Evolutionary conservation across 352 stramenopile species (phyloP).

Genomic region (Pythium periplocum): DNA sequence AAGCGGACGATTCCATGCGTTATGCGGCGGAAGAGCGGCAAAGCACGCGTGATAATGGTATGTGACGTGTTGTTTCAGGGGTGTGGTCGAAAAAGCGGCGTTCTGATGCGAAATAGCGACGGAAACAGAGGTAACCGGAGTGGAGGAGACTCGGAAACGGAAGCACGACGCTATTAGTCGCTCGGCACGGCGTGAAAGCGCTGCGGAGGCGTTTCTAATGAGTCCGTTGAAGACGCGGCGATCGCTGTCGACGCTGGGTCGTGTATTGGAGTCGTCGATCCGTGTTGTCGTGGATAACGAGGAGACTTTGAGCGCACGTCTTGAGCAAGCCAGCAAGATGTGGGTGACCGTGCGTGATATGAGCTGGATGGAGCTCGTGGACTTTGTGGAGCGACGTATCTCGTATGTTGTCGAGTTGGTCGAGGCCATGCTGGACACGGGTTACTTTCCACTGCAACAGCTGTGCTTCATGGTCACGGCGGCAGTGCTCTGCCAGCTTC

Average conservation of each 20-base stretch:
- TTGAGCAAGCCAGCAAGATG: constrained; percentile 35
- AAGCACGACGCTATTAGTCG: background rate
- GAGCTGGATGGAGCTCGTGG: constrained; percentile 15
- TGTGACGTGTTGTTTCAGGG: too few relatives aligned
- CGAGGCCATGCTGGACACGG: constrained; percentile 36
- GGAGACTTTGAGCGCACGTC: constrained; percentile 29
- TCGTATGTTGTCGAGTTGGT: constrained; percentile 27
- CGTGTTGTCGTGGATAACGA: constrained; percentile 24
- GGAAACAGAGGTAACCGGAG: too few relatives aligned
- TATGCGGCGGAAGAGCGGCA: too few relatives aligned
- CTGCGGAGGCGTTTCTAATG: constrained; percentile 11
- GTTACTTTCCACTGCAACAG: constrained; percentile 64
- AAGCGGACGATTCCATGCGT: too few relatives aligned
- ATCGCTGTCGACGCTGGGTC: constrained; percentile 14
- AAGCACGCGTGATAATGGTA: too few relatives aligned
- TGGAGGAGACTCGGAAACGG: background rate
- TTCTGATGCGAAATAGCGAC: too few relatives aligned
- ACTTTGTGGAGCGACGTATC: constrained; percentile 21
- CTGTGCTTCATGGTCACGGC: constrained; percentile 49
- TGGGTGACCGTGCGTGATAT: constrained; percentile 24
- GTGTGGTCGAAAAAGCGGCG: too few relatives aligned
- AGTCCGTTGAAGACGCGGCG: constrained; percentile 21
- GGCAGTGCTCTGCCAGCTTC: constrained; percentile 31
- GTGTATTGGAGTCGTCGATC: constrained; percentile 20
- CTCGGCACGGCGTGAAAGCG: background rate